Percentiles rank a stretch among this genome's conserved stretches.
Evolutionary conservation across 208 protist species (phyloP).

Genomic region (Acanthamoeba comandoni): DNA sequence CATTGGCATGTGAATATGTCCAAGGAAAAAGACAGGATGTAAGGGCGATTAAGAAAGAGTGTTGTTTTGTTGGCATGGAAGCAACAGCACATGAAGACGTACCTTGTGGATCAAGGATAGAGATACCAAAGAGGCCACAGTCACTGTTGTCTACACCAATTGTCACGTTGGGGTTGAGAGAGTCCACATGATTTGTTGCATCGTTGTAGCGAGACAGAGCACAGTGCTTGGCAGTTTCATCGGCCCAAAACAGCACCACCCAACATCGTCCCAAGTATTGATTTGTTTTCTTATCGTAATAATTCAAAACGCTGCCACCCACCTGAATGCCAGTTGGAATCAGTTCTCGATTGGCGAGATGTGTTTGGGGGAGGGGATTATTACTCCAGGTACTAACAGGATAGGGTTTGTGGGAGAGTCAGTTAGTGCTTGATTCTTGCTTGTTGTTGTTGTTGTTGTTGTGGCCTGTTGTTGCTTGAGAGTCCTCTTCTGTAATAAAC

Average conservation of each 20-base stretch:
- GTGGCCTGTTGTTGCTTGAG: no score
- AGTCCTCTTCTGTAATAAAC: no score
- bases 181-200: not conserved
- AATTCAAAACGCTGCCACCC: not conserved
- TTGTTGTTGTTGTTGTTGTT: no score
- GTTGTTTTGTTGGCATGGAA: no score
- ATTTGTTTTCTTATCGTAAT: not conserved
- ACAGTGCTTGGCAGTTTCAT: not conserved
- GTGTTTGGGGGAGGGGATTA: no score
- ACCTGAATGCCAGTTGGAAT: no score
- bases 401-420: no score
- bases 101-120: conserved; percentile 26
- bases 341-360: no score
- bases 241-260: not conserved
- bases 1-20: not conserved
- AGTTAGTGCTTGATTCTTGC: no score
- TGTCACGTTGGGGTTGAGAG: not conserved
- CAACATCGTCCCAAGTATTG: not conserved
- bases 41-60: no score
- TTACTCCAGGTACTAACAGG: no score
- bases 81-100: no score
- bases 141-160: not conserved
- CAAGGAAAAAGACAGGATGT: not conserved
- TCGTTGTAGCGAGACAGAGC: not conserved
- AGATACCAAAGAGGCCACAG: not conserved